phyloP scores from a whole-genome alignment of 2,329 filamentous ascomycete species.

The Magnaporthales sp. region DNA sequence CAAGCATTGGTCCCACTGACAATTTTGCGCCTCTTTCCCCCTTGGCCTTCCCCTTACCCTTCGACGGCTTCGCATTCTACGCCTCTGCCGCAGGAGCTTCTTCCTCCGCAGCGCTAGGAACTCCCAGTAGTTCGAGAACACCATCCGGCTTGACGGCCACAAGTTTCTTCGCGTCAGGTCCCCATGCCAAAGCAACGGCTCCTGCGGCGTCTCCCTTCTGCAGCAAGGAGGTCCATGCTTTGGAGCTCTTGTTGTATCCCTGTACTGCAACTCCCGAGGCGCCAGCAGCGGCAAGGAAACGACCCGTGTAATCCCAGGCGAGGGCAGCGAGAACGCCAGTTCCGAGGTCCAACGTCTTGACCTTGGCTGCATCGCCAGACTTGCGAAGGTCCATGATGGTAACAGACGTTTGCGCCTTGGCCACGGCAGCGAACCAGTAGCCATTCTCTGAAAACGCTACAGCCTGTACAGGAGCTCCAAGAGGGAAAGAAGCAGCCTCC shows the following conservation, averaged over 20 bases:
- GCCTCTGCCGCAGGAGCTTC: neutral
- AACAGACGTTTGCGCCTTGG: constrained; percentile 67
- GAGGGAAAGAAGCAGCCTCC: constrained; percentile 64
- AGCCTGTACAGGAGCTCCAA: constrained; percentile 62
- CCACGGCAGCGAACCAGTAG: constrained; percentile 83
- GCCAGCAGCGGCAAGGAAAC: constrained; percentile 80
- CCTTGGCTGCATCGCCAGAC: constrained; percentile 69
- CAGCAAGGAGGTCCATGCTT: constrained; percentile 82
- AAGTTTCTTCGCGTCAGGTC: constrained; percentile 62
- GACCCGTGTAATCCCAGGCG: constrained; percentile 89
- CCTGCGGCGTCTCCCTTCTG: constrained; percentile 57
- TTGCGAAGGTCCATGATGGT: constrained; percentile 91
- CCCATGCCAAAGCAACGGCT: constrained; percentile 70
- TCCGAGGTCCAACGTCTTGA: constrained; percentile 81
- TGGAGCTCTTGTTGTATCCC: constrained; percentile 79
- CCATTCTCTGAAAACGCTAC: constrained; percentile 93
- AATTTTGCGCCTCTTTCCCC: neutral
- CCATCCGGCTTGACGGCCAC: constrained; percentile 69
- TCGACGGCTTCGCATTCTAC: neutral
- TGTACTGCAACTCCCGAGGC: constrained; percentile 76
- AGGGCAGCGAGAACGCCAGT: constrained; percentile 68
- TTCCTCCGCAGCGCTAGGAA: neutral
- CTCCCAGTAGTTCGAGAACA: constrained; percentile 34
- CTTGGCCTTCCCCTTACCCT: neutral
- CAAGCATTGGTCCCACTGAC: neutral